Percentiles rank a stretch among this genome's conserved stretches.
phyloP scores from a whole-genome alignment of 2,329 filamentous ascomycete species.

The Pseudogymnoascus destructans region DNA sequence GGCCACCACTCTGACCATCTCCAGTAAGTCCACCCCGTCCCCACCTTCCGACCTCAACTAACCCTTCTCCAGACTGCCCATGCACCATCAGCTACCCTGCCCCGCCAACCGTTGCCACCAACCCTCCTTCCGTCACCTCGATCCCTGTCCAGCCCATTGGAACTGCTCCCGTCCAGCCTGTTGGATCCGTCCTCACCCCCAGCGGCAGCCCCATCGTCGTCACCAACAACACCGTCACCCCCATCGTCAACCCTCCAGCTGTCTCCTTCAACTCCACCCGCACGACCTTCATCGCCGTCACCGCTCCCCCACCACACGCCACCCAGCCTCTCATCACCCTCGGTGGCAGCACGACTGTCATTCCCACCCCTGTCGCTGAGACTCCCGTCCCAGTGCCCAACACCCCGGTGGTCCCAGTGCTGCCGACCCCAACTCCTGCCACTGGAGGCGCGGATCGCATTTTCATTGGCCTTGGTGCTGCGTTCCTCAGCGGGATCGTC shows the following conservation, averaged over 20 bases:
- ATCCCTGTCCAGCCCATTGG: neutral
- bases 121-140: neutral
- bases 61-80: constrained; percentile 19
- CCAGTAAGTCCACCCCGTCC: constrained; percentile 13
- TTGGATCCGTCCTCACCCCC: neutral
- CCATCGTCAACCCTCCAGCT: neutral
- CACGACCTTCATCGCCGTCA: constrained; percentile 15
- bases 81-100: constrained; percentile 26
- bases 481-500: neutral
- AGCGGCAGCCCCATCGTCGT: neutral
- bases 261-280: neutral
- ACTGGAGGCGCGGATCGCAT: neutral
- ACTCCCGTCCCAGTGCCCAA: neutral
- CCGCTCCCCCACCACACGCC: constrained; percentile 9
- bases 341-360: neutral
- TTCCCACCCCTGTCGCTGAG: neutral
- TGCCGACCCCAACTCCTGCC: neutral
- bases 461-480: neutral
- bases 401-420: neutral
- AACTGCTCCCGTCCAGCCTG: neutral
- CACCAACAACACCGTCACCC: neutral
- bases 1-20: constrained; percentile 34
- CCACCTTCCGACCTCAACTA: neutral
- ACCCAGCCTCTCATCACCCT: neutral
- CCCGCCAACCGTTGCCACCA: neutral